A percentile compares a stretch with the other conserved stretches of the same genome.
phyloP scores from a whole-genome alignment of 768 basidiomycete species.

The Podaxis sp. region DNA sequence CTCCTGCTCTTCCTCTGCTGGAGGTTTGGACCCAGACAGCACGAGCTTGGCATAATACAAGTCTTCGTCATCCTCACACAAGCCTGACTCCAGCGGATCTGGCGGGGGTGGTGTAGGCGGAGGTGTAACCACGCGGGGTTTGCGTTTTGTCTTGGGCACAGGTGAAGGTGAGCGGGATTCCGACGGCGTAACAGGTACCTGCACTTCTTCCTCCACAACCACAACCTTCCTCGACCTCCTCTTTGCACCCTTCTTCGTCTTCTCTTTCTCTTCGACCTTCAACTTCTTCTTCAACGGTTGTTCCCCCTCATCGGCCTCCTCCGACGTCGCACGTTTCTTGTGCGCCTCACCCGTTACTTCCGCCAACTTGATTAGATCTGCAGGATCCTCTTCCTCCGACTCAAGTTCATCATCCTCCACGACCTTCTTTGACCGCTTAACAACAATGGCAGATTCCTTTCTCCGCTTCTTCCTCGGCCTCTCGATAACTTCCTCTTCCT shows the following conservation, averaged over 20 bases:
- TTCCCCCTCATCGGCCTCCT: slow-evolving; percentile 34
- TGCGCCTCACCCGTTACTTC: slow-evolving; percentile 29
- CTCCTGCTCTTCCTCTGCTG: slow-evolving; percentile 21
- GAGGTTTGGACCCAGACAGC: slow-evolving; percentile 40
- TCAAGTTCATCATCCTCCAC: slow-evolving; percentile 49
- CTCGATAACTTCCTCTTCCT: slow-evolving; percentile 32
- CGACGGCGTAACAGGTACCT: slow-evolving; percentile 45
- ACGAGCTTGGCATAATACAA: slow-evolving; percentile 73
- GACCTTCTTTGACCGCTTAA: slow-evolving; percentile 35
- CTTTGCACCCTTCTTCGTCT: slow-evolving; percentile 40
- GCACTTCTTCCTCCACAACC: slow-evolving; percentile 25
- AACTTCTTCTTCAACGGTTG: slow-evolving; percentile 47
- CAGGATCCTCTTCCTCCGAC: slow-evolving; percentile 59
- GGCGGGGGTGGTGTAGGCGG: slow-evolving; percentile 50
- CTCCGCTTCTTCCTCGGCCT: slow-evolving; percentile 61
- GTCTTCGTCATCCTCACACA: slow-evolving; percentile 89
- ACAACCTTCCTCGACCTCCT: slow-evolving; percentile 26
- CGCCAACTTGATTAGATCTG: slow-evolving; percentile 24
- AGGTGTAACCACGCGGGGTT: slow-evolving; percentile 33
- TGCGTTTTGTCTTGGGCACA: slow-evolving; percentile 30
- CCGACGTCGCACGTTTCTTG: slow-evolving; percentile 47
- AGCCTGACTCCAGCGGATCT: slow-evolving; percentile 52
- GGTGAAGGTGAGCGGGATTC: slow-evolving; percentile 46
- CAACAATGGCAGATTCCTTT: slow-evolving; percentile 37
- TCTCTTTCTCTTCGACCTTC: slow-evolving; percentile 30